Evolutionary conservation across 805 yeast species (phyloP).

Genomic region (Teunomyces stri): DNA sequence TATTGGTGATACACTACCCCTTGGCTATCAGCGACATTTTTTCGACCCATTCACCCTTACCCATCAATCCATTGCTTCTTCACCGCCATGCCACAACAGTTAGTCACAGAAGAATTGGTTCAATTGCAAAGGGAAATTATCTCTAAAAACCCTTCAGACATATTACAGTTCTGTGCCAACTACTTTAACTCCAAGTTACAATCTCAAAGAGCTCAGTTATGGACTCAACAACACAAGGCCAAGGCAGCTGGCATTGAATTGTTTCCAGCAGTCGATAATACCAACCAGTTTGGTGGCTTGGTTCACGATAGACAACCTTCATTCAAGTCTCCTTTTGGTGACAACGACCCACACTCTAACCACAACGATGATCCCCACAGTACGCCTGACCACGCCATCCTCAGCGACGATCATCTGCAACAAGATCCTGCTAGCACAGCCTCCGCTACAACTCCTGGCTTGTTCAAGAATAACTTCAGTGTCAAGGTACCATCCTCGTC

Average conservation of each 20-base stretch:
- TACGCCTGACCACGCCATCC: conserved; percentile 1
- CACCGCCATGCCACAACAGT: conserved; percentile 12
- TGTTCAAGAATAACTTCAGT: conserved; percentile 14
- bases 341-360: conserved; percentile 60
- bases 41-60: conserved; percentile 2
- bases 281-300: conserved; percentile 28
- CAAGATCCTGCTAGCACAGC: not conserved
- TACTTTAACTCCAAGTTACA: conserved; percentile 64
- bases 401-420: conserved; percentile 1
- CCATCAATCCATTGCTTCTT: not conserved
- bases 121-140: conserved; percentile 57
- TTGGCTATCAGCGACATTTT: conserved; percentile 1
- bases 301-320: conserved; percentile 40
- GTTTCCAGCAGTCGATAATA: conserved; percentile 38
- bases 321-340: conserved; percentile 62
- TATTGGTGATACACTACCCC: not conserved
- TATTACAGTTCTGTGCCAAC: conserved; percentile 73
- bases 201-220: conserved; percentile 52
- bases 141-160: conserved; percentile 58
- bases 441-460: conserved; percentile 10
- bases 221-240: conserved; percentile 51
- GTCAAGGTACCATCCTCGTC: conserved; percentile 12
- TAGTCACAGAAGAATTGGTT: conserved; percentile 50
- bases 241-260: conserved; percentile 49
- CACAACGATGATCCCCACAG: conserved; percentile 21